Evolutionary conservation across 2,329 filamentous ascomycete species (phyloP).

Genomic region (Cercospora brassicicola): DNA sequence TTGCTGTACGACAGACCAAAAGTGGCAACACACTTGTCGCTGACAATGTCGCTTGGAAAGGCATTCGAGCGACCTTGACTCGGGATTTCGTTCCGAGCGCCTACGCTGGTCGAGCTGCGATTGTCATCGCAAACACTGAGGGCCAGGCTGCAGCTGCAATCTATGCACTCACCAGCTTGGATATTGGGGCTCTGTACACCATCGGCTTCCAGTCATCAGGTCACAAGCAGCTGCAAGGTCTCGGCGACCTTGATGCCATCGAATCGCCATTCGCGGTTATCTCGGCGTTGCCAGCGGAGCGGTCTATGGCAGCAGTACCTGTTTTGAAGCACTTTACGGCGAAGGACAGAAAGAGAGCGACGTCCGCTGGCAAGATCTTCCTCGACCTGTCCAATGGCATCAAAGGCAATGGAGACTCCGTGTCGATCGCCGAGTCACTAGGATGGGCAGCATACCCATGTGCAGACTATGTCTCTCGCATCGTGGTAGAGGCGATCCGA

Average conservation of each 20-base stretch:
- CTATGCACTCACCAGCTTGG: conserved; percentile 74
- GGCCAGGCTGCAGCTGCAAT: conserved; percentile 77
- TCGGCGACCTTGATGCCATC: conserved; percentile 78
- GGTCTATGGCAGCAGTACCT: conserved; percentile 75
- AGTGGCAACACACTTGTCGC: conserved; percentile 63
- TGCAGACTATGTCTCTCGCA: conserved; percentile 79
- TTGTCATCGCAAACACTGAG: conserved; percentile 70
- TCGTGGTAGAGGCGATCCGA: conserved; percentile 76
- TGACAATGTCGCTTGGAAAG: conserved; percentile 83
- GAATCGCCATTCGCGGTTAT: conserved; percentile 80
- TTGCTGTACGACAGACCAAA: conserved; percentile 61
- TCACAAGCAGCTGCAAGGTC: conserved; percentile 58
- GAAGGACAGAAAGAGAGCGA: conserved; percentile 42
- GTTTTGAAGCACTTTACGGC: conserved; percentile 68
- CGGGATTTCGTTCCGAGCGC: conserved; percentile 80
- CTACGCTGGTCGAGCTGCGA: conserved; percentile 71
- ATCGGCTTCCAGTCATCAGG: conserved; percentile 68
- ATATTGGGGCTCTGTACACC: conserved; percentile 77
- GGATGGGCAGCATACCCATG: conserved; percentile 79
- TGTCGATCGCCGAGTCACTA: conserved; percentile 67
- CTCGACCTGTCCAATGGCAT: conserved; percentile 70
- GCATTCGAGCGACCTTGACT: conserved; percentile 77
- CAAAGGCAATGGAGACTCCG: conserved; percentile 66
- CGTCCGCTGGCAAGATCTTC: conserved; percentile 64
- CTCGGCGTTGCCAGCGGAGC: conserved; percentile 74